Evolutionary conservation across 2,329 filamentous ascomycete genomes (phyloP).

Genomic region (Fusarium algeriense): DNA sequence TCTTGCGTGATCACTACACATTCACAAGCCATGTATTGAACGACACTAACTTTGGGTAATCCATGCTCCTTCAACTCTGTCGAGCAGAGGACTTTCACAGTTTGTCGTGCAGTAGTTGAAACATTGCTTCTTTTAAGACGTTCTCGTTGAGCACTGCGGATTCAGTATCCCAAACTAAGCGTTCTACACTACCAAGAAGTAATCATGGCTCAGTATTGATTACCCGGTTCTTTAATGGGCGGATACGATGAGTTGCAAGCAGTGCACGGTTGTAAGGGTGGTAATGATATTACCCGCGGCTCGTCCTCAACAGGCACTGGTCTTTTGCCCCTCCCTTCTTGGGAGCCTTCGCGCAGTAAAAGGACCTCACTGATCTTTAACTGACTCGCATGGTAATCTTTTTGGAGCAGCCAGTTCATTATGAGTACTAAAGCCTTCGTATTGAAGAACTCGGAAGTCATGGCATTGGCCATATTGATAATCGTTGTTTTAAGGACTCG

Average conservation of each 20-base stretch:
- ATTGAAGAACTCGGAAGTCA: neutral
- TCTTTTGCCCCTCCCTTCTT: constrained; percentile 13
- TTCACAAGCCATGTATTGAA: neutral
- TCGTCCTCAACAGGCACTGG: constrained; percentile 20
- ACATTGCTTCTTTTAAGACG: constrained; percentile 11
- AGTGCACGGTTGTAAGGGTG: neutral
- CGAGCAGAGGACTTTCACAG: neutral
- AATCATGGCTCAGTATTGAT: neutral
- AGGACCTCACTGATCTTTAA: neutral
- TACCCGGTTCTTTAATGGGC: neutral
- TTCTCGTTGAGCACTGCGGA: neutral
- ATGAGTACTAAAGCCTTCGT: neutral
- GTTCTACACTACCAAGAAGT: neutral
- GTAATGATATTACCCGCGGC: constrained; percentile 1
- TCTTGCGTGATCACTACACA: neutral
- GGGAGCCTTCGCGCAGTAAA: constrained; percentile 4
- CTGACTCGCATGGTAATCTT: neutral
- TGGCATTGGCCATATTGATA: neutral
- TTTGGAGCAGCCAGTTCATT: neutral
- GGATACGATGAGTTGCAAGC: neutral
- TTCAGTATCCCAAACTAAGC: neutral
- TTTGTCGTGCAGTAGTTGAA: neutral
- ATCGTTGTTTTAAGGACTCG: neutral
- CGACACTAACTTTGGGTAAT: neutral
- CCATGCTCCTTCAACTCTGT: neutral